A percentile compares a stretch with the other conserved stretches of the same genome.
Evolutionary conservation across 768 basidiomycete species (phyloP).

Genomic region (Amanita muscaria): DNA sequence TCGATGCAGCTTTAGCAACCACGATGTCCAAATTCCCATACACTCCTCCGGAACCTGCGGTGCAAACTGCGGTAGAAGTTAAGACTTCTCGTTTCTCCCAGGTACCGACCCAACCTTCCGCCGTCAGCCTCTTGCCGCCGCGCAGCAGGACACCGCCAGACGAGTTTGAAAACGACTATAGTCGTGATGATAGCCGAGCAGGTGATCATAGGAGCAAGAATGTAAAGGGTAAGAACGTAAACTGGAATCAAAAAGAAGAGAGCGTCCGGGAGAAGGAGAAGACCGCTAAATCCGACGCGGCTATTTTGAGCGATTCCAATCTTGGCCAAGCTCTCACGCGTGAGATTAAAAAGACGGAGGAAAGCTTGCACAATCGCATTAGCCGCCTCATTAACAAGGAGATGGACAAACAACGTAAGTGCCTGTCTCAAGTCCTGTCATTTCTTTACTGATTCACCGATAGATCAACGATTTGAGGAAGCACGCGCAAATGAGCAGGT

Average conservation of each 20-base stretch:
- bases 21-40: slow-evolving; percentile 56
- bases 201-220: slow-evolving; percentile 35
- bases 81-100: slow-evolving; percentile 15
- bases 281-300: slow-evolving; percentile 28
- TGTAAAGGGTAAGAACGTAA: slow-evolving; percentile 49
- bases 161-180: slow-evolving; percentile 59
- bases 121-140: slow-evolving; percentile 29
- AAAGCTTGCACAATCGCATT: slow-evolving; percentile 66
- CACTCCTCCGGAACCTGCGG: slow-evolving; percentile 23
- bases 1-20: slow-evolving; percentile 52
- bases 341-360: slow-evolving; percentile 80
- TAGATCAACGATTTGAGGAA: slow-evolving; percentile 82
- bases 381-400: slow-evolving; percentile 77
- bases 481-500: slow-evolving; percentile 68
- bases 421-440: slow-evolving; percentile 6
- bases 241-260: slow-evolving; percentile 48
- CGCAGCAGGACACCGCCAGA: slow-evolving; percentile 66
- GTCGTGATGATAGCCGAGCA: slow-evolving; percentile 47
- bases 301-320: slow-evolving; percentile 40
- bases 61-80: slow-evolving; percentile 14
- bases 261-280: slow-evolving; percentile 23
- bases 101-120: not conserved
- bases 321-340: slow-evolving; percentile 54
- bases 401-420: slow-evolving; percentile 84
- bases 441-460: slow-evolving; percentile 4